Base-by-base conservation (phyloP, 306 rosid species). In the Vigna mungo region DNA sequence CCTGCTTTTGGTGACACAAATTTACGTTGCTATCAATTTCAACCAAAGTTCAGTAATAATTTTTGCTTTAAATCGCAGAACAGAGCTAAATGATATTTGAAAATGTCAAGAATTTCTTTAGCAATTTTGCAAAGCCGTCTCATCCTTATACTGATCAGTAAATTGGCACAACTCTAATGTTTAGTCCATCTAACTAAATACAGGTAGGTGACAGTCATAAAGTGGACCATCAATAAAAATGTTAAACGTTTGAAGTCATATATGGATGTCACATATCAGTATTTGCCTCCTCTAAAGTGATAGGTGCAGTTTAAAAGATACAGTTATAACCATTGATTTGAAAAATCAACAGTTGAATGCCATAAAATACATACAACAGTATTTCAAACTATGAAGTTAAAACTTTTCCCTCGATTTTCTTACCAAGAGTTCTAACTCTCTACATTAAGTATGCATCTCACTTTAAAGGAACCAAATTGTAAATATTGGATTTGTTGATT, bases 81-180 rank as follows among this genome's bases (percentile, higher is more conserved):
- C 46, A 84, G 44, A 72, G 27, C 37, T 67, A 25, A 52, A 78
- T 59, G 58, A 58, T 68, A 73, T 73, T 5, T 80, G 58, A 75
- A 15, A 62, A 58, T 48, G 67, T 74, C 62, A 80, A 72, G 17
- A 72, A 65, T 12, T 30, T 58, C 32, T 13, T 63, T 17, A 71
- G 62, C 75, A 59, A 15, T 63, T 30, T 44, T 47, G 74, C 7
- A 56, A 46, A 68, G 65, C 27, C 59, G 37, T 21, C 53, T 60
- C 41, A 63, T 79, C 48, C 53, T 18, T 72, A 63, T 49, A 52
- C 32, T 63, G 54, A 74, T 61, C 46, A 63, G 46, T 10, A 13
- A 46, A 63, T 54, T 36, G 64, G 43, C 25, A 62, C 36, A 44
- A n/a, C 68, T 61, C 72, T 69, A 20, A 32, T 72, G 61, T 23